Conservation (phyloP, 2,329 filamentous ascomycete genomes). For the Trichophyton schoenleinii region DNA sequence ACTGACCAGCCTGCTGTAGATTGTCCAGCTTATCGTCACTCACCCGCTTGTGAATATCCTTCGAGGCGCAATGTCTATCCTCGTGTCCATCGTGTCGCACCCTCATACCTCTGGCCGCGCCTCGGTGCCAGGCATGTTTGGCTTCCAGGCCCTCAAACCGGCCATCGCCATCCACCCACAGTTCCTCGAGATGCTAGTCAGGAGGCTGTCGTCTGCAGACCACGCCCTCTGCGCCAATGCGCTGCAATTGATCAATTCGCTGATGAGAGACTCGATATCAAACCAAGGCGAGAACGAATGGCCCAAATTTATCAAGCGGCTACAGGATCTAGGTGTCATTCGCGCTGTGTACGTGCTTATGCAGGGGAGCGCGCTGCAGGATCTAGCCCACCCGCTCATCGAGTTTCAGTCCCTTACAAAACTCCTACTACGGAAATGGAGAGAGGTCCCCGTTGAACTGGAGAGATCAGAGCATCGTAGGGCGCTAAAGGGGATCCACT, state of each 20-base stretch:
- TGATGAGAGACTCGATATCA: conserved; percentile 83
- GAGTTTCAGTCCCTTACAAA: conserved; percentile 93
- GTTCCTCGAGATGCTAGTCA: conserved; percentile 88
- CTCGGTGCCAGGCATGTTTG: conserved; percentile 52
- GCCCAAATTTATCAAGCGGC: conserved; percentile 84
- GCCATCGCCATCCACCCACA: conserved; percentile 82
- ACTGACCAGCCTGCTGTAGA: conserved; percentile 28
- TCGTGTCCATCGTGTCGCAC: conserved; percentile 84
- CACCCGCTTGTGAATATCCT: conserved; percentile 96
- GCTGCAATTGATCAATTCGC: conserved; percentile 83
- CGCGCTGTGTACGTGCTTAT: conserved; percentile 84
- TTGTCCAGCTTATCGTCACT: conserved; percentile 85
- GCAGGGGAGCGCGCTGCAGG: conserved; percentile 85
- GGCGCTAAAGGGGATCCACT: conserved; percentile 72
- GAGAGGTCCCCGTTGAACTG: conserved; percentile 68
- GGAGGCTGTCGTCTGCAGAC: conserved; percentile 82
- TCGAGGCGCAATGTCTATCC: conserved; percentile 88
- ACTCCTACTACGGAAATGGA: conserved; percentile 75
- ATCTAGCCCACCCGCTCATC: conserved; percentile 75
- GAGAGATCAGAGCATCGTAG: conserved; percentile 80
- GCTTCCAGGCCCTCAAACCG: conserved; percentile 83
- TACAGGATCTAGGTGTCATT: conserved; percentile 88
- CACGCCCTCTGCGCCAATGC: conserved; percentile 93
- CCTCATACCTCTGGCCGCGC: conserved; percentile 48
- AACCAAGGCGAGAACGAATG: conserved; percentile 70